Base-by-base conservation (phyloP, 257 asterid genomes). In the Marsdenia floribunda region DNA sequence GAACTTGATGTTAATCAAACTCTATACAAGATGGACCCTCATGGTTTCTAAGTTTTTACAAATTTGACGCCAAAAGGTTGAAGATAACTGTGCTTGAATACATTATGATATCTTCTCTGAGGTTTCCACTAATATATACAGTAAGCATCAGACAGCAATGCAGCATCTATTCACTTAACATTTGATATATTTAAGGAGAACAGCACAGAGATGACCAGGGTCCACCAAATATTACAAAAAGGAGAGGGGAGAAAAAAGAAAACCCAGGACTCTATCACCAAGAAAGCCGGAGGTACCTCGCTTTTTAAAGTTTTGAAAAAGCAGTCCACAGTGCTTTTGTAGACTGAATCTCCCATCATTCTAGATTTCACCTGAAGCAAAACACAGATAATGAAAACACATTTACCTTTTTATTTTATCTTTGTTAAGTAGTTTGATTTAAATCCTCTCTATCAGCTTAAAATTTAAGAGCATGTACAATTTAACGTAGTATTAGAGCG, bases 281-380 rank as follows among this genome's bases (percentile, higher is more conserved):
- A 24, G 46, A 71, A 66, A 35, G 63, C 54, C 54, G 78, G 73
- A 29, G 71, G 75, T 82, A 91, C 98, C 98, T 93, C 98, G 54
- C 59, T 78, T 76, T 85, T 88, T 70, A 93, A 82, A 42, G 96
- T 93, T 86, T 86, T 88, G 80, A 86, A 78, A 86, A 91, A 88
- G 81, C 98, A 93, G 78, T 93, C 98, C 66, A 89, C 64, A 58
- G 95, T 85, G 86, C 83, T 81, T 84, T 79, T 91, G 89, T 93
- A 91, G 72, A 79, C 75, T 50, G 97, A 81, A 75, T 91, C 97
- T 57, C 98, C 98, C 98, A 93, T 93, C 98, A 91, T 89, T 88
- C 98, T 88, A 78, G 98, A 93, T 80, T 93, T 93, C 66, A 93
- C 89, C 98, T 93, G 82, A 76, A 81, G 78, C 33, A 79, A 65